Base-by-base conservation (phyloP, 148 eudicot species). In the Silene conica region DNA sequence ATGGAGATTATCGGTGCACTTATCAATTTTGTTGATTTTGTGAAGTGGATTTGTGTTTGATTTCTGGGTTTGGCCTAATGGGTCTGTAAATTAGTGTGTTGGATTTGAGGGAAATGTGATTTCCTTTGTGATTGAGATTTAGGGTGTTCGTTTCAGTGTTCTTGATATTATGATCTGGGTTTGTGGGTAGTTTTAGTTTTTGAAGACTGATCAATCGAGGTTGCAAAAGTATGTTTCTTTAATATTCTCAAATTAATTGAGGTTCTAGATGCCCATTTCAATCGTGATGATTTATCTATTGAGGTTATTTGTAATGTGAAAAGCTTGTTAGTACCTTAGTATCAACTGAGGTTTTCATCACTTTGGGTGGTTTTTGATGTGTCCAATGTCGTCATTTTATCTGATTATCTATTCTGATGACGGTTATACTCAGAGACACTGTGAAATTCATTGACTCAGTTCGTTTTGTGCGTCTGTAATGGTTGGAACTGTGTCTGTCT, bases 21-120 rank as follows among this genome's bases (percentile, higher is more conserved):
- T 71, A n/a, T 77, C 20, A 23, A 3, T 12, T 63, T 56, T 22
- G 31, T 18, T 23, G 80, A 65, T 55, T 55, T 21, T 54, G 41
- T 57, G 65, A 55, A 22, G 8, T 66, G 67, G 71, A 52, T 56
- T 56, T 59, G 22, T n/a, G 45, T 45, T 25, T 73, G 25, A 63
- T 48, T 48, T 65, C 19, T 11, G 6, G 19, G 22, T 45, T 67
- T 65, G 22, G 26, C 55, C 3, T 25, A 6, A 18, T 5, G 15
- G 18, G 26, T 54, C 50, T 41, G 1, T 64, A 71, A 52, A 67
- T 21, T 21, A 10, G 68, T 64, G 15, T 64, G 21, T 66, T 19
- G n/a, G 19, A 55, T 23, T 52, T 21, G 43, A 11, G n/a, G 18
- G n/a, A 38, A 21, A 60, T 21, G 63, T 60, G 28, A 5, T 55